Evolutionary conservation across 352 stramenopile species (phyloP), one percentile per base, ranked within the genome.

Genomic region (Globisporangium camurandrum): DNA sequence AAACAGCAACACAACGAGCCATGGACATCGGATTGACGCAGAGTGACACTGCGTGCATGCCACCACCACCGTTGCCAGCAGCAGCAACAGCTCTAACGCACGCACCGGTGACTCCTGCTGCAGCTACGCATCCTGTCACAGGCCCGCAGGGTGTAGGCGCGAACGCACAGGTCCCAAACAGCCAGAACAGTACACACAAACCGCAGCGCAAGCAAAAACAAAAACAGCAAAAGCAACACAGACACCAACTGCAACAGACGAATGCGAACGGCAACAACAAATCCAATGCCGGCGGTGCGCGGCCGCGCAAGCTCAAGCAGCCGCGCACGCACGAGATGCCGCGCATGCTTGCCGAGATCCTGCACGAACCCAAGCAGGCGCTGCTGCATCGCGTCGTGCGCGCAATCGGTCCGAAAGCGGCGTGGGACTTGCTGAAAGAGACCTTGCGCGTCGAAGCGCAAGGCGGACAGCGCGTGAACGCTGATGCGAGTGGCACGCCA

Each of bases 301-400:
- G 8, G 23, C 56, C 16, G 31, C 48, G 37, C 47, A 56, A 52
- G 40, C 54, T 78, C 6, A 73, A 69, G 47, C 67, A 82, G 56
- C 70, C 75, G 28, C 66, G 75, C 54, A 64, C 63, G 3, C 59
- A 67, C 28, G 66, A 78, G 43, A 82, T 85, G 75, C 66, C 71
- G 58, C 71, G 69, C n/a, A 42, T 68, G 20, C 44, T 86, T 20
- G 64, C 71, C 0, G 67, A 84, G 47, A 19, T 79, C 47, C 59
- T 88, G 56, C 67, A 75, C 20, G 76, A 88, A 61, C 76, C 76
- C 34, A 88, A 88, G 49, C 61, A 81, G 49, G 69, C 64, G 57
- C 56, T 88, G 43, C 61, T 91, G 53, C 79, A 88, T 20, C 76
- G 78, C 43, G 79, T 91, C 16, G 75, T 87, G 42, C 76, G 78